A percentile compares a stretch with the other conserved stretches of the same genome.
phyloP scores from a whole-genome alignment of 2,329 filamentous ascomycete species.

The Diatrype stigma region DNA sequence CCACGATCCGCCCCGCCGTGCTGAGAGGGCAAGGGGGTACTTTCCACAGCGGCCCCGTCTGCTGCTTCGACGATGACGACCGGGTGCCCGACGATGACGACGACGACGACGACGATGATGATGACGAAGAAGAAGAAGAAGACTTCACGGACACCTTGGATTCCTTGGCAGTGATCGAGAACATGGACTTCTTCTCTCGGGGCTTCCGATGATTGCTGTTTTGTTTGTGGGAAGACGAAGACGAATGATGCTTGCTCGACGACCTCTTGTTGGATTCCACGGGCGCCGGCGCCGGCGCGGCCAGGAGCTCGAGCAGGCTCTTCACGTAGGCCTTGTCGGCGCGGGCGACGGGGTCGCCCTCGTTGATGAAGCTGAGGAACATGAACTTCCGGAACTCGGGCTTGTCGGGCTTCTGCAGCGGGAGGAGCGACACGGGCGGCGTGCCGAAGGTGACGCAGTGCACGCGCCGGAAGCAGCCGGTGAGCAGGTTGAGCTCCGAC shows the following conservation, averaged over 20 bases:
- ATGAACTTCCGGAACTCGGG: conserved; percentile 57
- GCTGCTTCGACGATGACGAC: conserved; percentile 4
- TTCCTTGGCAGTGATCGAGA: conserved; percentile 16
- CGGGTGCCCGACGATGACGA: conserved; percentile 10
- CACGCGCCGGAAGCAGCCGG: conserved; percentile 68
- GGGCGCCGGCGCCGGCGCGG: conserved; percentile 49
- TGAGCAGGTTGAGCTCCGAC: conserved; percentile 67
- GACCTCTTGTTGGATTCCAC: conserved; percentile 1
- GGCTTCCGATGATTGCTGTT: conserved; percentile 4
- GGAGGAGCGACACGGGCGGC: conserved; percentile 70
- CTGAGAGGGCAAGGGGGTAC: conserved; percentile 64
- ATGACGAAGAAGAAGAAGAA: conserved; percentile 11
- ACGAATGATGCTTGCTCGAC: conserved; percentile 4
- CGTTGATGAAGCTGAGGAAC: conserved; percentile 78
- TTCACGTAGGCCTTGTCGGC: conserved; percentile 74
- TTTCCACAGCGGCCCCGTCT: conserved; percentile 50
- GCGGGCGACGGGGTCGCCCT: conserved; percentile 75
- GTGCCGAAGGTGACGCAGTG: conserved; percentile 87
- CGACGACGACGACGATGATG: conserved; percentile 7
- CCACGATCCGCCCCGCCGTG: conserved; percentile 64
- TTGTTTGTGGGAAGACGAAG: conserved; percentile 12
- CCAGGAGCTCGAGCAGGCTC: conserved; percentile 67
- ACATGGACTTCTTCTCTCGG: conserved; percentile 25
- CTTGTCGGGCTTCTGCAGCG: conserved; percentile 56
- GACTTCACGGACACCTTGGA: conserved; percentile 24